These are phyloP conservation scores for Sanghuangporus baumii DNA, from an alignment of 1,284 basidiomycete species.

Conservation along the genomic window DNA sequence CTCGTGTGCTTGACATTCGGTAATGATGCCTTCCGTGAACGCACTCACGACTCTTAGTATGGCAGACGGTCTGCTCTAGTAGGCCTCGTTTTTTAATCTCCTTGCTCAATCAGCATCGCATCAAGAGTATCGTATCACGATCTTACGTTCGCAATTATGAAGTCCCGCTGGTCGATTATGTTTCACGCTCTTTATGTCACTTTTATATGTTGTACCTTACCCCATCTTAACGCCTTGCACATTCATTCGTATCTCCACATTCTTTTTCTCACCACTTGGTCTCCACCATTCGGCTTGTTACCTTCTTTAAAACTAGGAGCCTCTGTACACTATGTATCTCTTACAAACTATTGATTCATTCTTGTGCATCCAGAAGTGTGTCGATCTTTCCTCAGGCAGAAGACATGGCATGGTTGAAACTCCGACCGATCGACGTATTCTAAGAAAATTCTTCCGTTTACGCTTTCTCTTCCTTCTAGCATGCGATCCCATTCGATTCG, in stretches of 20 bases:
- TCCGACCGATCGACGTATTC: not conserved
- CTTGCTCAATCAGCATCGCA: not conserved
- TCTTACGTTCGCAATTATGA: not conserved
- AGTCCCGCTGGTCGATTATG: not conserved
- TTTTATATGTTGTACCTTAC: not conserved
- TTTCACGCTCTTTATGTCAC: not conserved
- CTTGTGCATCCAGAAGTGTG: not conserved
- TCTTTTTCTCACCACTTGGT: not conserved
- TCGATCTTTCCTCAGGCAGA: not conserved
- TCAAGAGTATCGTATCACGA: too few relatives aligned
- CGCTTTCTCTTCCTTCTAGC: not conserved
- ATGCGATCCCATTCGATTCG: not conserved
- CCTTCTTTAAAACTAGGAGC: not conserved
- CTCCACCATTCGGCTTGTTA: not conserved
- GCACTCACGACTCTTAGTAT: not conserved
- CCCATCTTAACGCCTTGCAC: not conserved
- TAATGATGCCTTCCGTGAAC: not conserved
- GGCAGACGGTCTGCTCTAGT: not conserved
- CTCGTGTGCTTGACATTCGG: not conserved
- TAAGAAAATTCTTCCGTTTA: not conserved
- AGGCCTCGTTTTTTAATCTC: not conserved
- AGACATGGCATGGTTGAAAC: not conserved
- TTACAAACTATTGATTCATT: not conserved
- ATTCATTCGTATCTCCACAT: not conserved
- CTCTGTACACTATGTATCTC: not conserved